A percentile compares a stretch with the other conserved stretches of the same genome.
Conservation (phyloP, 2,329 filamentous ascomycete species). For the Chrysoporthe austroafricana region DNA sequence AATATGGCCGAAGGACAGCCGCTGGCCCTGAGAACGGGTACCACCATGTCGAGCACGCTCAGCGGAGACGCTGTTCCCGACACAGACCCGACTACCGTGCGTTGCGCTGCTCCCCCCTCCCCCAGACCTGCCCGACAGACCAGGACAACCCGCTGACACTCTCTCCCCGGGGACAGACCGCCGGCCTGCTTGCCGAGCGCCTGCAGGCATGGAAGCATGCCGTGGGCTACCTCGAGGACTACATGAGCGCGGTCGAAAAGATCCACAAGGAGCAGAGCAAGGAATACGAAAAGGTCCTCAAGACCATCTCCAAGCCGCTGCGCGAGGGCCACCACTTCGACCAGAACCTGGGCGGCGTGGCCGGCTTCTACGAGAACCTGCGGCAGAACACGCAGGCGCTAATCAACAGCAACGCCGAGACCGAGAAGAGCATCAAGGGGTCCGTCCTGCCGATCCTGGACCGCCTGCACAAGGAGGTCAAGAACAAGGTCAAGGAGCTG, state of each 20-base stretch:
- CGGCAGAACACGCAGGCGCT: slow-evolving; percentile 89
- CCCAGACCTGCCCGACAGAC: background rate
- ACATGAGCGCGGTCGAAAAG: slow-evolving; percentile 83
- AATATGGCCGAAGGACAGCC: slow-evolving; percentile 27
- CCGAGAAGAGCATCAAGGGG: slow-evolving; percentile 86
- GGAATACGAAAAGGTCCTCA: slow-evolving; percentile 93
- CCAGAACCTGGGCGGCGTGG: slow-evolving; percentile 82
- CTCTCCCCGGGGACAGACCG: slow-evolving; percentile 56
- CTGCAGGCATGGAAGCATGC: slow-evolving; percentile 96
- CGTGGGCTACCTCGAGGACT: slow-evolving; percentile 88
- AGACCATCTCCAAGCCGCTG: slow-evolving; percentile 86
- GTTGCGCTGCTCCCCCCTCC: slow-evolving; percentile 33
- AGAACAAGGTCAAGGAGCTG: slow-evolving; percentile 92
- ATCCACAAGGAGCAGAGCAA: slow-evolving; percentile 83
- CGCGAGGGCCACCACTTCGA: slow-evolving; percentile 94
- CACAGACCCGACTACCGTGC: slow-evolving; percentile 60
- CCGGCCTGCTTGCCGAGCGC: slow-evolving; percentile 82
- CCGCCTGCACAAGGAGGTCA: slow-evolving; percentile 92
- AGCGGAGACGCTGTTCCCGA: slow-evolving; percentile 64
- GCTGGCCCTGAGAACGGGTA: slow-evolving; percentile 32
- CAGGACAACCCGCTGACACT: slow-evolving; percentile 11
- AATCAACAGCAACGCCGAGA: slow-evolving; percentile 87
- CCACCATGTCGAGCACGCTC: slow-evolving; percentile 41
- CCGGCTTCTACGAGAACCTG: slow-evolving; percentile 92
- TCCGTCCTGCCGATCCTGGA: slow-evolving; percentile 87